A percentile compares a stretch with the other conserved stretches of the same genome.
Conservation (phyloP, 2,329 filamentous ascomycete species). For the Fusarium sarcochroum region DNA sequence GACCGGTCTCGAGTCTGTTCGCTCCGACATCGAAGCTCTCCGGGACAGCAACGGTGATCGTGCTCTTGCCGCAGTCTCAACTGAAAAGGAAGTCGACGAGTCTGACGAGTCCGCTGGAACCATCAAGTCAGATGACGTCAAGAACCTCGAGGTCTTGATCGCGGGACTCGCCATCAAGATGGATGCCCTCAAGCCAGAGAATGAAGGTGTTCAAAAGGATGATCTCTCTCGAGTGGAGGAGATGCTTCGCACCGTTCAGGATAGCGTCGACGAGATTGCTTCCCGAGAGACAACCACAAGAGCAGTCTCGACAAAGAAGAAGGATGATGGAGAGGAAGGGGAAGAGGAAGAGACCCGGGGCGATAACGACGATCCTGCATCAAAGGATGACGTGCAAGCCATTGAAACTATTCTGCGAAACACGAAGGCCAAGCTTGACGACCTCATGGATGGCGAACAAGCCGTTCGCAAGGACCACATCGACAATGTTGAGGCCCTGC, state of each 20-base stretch:
- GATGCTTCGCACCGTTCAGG: conserved; percentile 63
- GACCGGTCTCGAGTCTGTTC: conserved; percentile 79
- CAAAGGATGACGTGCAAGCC: conserved; percentile 85
- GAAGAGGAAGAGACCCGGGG: conserved; percentile 13
- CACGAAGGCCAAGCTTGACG: conserved; percentile 89
- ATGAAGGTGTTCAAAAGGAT: conserved; percentile 60
- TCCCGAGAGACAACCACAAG: conserved; percentile 48
- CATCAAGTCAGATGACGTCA: conserved; percentile 80
- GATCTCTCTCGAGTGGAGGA: conserved; percentile 71
- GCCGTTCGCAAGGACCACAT: conserved; percentile 76
- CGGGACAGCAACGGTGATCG: conserved; percentile 66
- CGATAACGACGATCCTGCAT: conserved; percentile 56
- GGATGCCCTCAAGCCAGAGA: conserved; percentile 64
- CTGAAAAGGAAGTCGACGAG: conserved; percentile 43
- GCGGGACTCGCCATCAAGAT: conserved; percentile 87
- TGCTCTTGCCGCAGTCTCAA: conserved; percentile 61
- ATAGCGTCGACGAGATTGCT: conserved; percentile 62
- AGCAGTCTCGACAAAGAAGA: conserved; percentile 39
- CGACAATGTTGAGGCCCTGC: conserved; percentile 73
- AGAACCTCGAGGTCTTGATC: conserved; percentile 87
- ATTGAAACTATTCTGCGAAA: conserved; percentile 93
- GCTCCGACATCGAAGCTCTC: conserved; percentile 81
- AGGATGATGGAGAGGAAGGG: conserved; percentile 39
- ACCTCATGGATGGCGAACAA: conserved; percentile 80
- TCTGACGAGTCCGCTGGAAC: conserved; percentile 61